phyloP scores from a whole-genome alignment of 768 basidiomycete genomes.

The Dioszegia aurantiaca region DNA sequence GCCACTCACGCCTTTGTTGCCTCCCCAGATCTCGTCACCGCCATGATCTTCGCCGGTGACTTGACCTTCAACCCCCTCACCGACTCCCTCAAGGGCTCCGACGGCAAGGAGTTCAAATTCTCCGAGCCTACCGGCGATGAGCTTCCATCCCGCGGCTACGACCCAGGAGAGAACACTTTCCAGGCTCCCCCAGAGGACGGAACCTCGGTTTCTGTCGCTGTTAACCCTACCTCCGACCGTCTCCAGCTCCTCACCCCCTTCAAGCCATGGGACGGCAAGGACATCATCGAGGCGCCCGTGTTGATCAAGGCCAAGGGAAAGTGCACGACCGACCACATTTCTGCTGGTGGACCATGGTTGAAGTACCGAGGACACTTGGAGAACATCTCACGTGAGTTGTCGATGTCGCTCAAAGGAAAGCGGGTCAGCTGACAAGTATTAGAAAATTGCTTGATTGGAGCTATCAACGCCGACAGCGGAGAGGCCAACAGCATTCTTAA shows the following conservation, averaged over 20 bases:
- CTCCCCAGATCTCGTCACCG: conserved; percentile 72
- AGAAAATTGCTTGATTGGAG: conserved; percentile 98
- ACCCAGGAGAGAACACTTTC: conserved; percentile 96
- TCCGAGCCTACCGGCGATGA: conserved; percentile 84
- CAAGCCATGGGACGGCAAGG: conserved; percentile 88
- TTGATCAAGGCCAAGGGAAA: conserved; percentile 99
- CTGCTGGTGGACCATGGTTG: conserved; percentile 97
- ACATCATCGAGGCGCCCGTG: conserved; percentile 79
- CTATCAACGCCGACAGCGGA: conserved; percentile 90
- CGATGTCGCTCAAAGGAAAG: too few species aligned
- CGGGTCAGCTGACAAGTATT: conserved; percentile 10
- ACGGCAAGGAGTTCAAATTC: conserved; percentile 98
- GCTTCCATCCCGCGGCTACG: conserved; percentile 92
- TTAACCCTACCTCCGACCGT: conserved; percentile 79
- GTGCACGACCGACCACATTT: conserved; percentile 97
- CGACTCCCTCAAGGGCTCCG: conserved; percentile 78
- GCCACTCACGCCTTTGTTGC: conserved; percentile 71
- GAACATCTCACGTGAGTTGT: conserved; percentile 85
- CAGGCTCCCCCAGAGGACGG: conserved; percentile 88
- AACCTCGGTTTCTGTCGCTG: conserved; percentile 76
- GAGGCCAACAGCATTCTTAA: conserved; percentile 92
- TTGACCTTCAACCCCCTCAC: conserved; percentile 96
- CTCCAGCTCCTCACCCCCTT: conserved; percentile 88
- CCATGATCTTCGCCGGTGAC: conserved; percentile 88
- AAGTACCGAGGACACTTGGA: conserved; percentile 98